Evolutionary conservation across 805 yeast species (phyloP).

Genomic region (Metschnikowia bowlesiae): DNA sequence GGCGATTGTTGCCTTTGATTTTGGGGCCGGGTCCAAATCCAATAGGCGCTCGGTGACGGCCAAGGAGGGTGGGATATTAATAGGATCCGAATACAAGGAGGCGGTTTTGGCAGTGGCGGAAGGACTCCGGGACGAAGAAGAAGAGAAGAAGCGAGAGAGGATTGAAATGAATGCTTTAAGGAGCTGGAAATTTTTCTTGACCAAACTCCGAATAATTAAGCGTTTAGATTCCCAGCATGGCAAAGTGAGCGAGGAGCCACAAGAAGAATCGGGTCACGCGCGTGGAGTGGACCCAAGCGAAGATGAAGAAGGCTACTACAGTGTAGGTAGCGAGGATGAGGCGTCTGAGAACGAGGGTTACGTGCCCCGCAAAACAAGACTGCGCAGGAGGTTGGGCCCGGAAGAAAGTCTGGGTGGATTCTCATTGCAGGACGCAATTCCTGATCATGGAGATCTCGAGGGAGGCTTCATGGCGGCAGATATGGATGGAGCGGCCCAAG

Average conservation of each 20-base stretch:
- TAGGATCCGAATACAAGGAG: constrained; percentile 56
- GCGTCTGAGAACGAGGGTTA: constrained; percentile 10
- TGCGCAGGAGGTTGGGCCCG: neutral
- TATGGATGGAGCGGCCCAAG: neutral
- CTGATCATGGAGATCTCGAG: neutral
- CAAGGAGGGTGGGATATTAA: constrained; percentile 68
- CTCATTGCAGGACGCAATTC: neutral
- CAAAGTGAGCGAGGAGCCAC: constrained; percentile 19
- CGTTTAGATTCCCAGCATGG: constrained; percentile 51
- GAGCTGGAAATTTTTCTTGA: constrained; percentile 51
- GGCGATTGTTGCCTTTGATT: constrained; percentile 86
- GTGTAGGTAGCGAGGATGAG: constrained; percentile 18
- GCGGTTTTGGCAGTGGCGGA: constrained; percentile 53
- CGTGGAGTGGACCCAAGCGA: constrained; percentile 3
- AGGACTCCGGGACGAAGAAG: constrained; percentile 46
- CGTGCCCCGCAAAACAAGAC: constrained; percentile 7
- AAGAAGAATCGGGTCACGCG: neutral
- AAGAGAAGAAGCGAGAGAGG: constrained; percentile 38
- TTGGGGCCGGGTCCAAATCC: constrained; percentile 30
- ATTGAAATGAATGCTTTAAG: constrained; percentile 48
- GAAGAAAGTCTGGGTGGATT: constrained; percentile 6
- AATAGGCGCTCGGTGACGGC: constrained; percentile 51
- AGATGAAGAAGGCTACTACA: constrained; percentile 18
- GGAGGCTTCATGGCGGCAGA: neutral
- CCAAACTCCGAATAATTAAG: constrained; percentile 44